A percentile compares a stretch with the other conserved stretches of the same genome.
These are phyloP conservation scores for Penicillium paxilli DNA, from an alignment of 495 filamentous ascomycete species.

Conservation along the genomic window DNA sequence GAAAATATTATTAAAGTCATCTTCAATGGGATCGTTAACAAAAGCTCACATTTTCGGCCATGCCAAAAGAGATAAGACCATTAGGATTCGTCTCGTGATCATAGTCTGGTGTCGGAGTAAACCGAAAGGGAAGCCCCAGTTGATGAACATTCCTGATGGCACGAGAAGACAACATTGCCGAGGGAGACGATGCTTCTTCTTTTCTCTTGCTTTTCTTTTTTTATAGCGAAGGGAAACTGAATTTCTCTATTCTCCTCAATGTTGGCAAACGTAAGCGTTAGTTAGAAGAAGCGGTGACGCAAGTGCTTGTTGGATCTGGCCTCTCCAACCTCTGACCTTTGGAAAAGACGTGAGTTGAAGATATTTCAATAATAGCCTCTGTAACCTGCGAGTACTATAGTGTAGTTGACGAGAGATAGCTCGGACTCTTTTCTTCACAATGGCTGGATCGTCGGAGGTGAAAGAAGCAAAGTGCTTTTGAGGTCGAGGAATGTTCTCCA, in stretches of 20 bases:
- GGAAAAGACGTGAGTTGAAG: neutral
- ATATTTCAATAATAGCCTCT: neutral
- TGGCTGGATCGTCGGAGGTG: neutral
- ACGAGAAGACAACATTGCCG: conserved; percentile 38
- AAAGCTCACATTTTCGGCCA: conserved; percentile 35
- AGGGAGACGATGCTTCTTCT: no score
- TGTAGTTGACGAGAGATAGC: neutral
- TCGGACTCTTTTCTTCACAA: neutral
- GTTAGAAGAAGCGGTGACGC: conserved; percentile 5
- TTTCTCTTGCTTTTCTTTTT: no score
- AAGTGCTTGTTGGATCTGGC: neutral
- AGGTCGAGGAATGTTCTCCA: neutral
- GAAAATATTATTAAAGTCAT: neutral
- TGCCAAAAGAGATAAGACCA: conserved; percentile 35
- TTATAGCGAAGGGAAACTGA: no score
- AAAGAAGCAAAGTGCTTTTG: neutral
- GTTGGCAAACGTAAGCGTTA: neutral
- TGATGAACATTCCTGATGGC: conserved; percentile 24
- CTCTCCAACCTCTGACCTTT: neutral
- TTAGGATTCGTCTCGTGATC: conserved; percentile 27
- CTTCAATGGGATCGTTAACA: neutral
- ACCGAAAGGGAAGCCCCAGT: conserved; percentile 30
- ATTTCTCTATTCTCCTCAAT: neutral
- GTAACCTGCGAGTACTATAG: no score
- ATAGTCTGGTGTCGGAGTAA: conserved; percentile 28